phyloP scores from a whole-genome alignment of 179 eudicot species.

The Spinacia oleracea region DNA sequence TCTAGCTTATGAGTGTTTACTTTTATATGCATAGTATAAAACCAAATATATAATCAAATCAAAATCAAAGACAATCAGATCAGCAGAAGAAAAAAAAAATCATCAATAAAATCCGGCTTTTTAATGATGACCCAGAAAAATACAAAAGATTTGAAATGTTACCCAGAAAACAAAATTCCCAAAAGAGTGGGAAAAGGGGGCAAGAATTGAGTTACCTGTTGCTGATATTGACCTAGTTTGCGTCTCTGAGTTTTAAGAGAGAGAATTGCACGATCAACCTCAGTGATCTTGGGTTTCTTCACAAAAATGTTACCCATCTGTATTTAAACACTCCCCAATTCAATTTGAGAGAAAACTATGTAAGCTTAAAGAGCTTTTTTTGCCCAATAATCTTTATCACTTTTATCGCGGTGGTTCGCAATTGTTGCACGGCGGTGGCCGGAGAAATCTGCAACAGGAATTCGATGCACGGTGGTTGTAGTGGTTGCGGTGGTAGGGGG shows the following conservation, averaged over 20 bases:
- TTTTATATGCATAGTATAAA: background rate
- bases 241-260: constrained; percentile 96
- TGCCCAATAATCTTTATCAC: too few relatives aligned
- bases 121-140: constrained; percentile 18
- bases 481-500: too few relatives aligned
- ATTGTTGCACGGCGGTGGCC: too few relatives aligned
- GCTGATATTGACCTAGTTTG: constrained; percentile 91
- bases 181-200: background rate
- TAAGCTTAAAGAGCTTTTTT: too few relatives aligned
- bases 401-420: background rate
- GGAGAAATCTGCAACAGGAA: too few relatives aligned
- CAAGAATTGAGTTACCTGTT: constrained; percentile 50
- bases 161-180: background rate
- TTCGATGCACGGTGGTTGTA: too few relatives aligned
- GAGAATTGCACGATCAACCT: constrained; percentile 91
- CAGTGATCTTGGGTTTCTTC: constrained; percentile 94
- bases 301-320: constrained; percentile 87
- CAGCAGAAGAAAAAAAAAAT: background rate
- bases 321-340: background rate
- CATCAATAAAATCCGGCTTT: background rate
- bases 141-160: background rate
- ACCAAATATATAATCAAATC: background rate
- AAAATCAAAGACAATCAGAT: background rate
- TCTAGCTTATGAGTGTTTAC: background rate
- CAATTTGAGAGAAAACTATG: background rate